Evolutionary conservation across 805 yeast genomes (phyloP), one percentile per base, ranked within the genome.

Genomic region (Candida broadrunensis): DNA sequence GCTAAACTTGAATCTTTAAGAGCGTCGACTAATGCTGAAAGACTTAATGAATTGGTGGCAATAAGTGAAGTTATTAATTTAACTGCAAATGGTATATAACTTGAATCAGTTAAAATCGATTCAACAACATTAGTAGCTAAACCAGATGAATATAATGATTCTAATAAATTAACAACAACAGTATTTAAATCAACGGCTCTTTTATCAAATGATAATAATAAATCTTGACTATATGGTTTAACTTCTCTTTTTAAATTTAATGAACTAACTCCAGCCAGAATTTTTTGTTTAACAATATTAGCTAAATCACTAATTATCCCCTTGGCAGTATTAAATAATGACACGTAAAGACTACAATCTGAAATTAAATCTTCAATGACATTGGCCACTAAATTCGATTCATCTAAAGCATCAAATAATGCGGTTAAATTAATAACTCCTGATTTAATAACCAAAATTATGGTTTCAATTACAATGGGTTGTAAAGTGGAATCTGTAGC

Each of bases 131-230:
- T 60, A 18, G 63, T 43, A 6, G 67, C 73, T 44, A 69, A 64
- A n/a, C 75, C 75, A 13, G 73, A 67, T 24, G 55, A 42, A 19
- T 56, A 68, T 50, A 69, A 60, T n/a, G 72, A 65, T 42, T 69
- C 64, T 49, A 69, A 61, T 38, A 69, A 52, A 37, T 65, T 64
- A 24, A 58, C 57, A 12, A 67, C 57, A 20, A 68, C 53, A 11
- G 52, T 52, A 41, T 61, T 50, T 15, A 50, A 38, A 42, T 57
- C 63, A 24, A 32, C 30, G 15, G 35, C 49, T 43, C 64, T 52
- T 17, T 45, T 46, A 9, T 47, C 50, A n/a, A 49, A 40, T 23
- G 17, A 35, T 26, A 33, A 35, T 32, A 14, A 8, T 21, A 34
- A 20, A 6, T n/a, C 18, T 5, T 4, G 17, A 14, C 9, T 29